These are phyloP conservation scores for Amphicarpaea edgeworthii DNA, from an alignment of 306 rosid genomes.

Conservation along the genomic window DNA sequence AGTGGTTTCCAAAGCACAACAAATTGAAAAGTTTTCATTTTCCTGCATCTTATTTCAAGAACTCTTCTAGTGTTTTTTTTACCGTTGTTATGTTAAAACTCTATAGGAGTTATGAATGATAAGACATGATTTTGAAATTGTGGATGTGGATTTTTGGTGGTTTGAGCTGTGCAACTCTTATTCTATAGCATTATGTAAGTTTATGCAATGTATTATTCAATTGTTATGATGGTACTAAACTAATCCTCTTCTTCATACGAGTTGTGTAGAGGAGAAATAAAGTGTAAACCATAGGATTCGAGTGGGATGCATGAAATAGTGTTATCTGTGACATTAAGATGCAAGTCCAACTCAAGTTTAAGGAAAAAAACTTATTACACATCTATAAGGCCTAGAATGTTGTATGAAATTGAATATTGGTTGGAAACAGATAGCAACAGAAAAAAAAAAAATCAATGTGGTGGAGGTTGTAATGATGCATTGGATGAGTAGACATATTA, in stretches of 20 bases:
- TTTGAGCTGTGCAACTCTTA: slow-evolving; percentile 15
- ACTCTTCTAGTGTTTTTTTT: slow-evolving; percentile 14
- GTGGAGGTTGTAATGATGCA: background rate
- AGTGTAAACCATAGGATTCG: background rate
- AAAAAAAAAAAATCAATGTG: background rate
- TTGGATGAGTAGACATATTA: slow-evolving; percentile 1
- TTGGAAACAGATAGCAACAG: background rate
- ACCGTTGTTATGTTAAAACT: background rate
- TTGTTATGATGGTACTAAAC: background rate
- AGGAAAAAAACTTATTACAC: background rate
- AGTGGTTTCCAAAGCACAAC: background rate
- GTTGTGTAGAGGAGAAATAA: background rate
- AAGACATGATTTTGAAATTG: slow-evolving; percentile 18
- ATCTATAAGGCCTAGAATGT: background rate
- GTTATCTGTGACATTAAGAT: background rate
- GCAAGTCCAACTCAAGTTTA: background rate
- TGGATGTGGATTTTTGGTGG: slow-evolving; percentile 11
- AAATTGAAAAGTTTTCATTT: too few relatives aligned
- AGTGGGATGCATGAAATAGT: background rate
- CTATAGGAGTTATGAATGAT: background rate
- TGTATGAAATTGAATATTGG: background rate
- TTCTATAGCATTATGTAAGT: background rate
- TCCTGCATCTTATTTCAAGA: slow-evolving; percentile 30
- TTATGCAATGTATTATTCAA: slow-evolving; percentile 9
- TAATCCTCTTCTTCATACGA: slow-evolving; percentile 8